Percentiles rank a stretch among this genome's conserved stretches.
Evolutionary conservation across 345 rosid genomes (phyloP).

Genomic region (Euclidium syriacum): DNA sequence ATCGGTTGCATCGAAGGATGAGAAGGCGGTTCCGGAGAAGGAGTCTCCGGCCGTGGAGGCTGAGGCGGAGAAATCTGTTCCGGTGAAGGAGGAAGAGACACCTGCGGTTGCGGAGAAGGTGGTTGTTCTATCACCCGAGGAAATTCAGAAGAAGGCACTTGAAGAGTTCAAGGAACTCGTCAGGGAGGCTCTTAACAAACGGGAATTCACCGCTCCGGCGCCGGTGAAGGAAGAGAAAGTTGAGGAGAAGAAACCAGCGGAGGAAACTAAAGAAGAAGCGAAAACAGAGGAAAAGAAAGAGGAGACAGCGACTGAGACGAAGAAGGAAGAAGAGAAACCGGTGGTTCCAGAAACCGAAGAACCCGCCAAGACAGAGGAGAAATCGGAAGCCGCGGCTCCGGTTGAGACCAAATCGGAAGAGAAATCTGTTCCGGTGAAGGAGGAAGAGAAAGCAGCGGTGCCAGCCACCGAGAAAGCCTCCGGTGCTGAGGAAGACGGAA

Average conservation of each 20-base stretch:
- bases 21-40: constrained; percentile 33
- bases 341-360: background rate
- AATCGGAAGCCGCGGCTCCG: background rate
- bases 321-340: constrained; percentile 11
- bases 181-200: constrained; percentile 50
- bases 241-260: constrained; percentile 23
- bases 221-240: constrained; percentile 24
- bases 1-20: constrained; percentile 23
- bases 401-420: constrained; percentile 18
- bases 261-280: constrained; percentile 20
- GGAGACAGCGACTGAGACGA: too few species aligned
- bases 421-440: background rate
- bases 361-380: constrained; percentile 7
- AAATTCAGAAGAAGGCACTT: constrained; percentile 48
- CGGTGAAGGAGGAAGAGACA: constrained; percentile 18
- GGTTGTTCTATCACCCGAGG: constrained; percentile 41
- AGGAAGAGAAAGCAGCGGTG: constrained; percentile 6
- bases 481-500: constrained; percentile 61
- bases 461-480: constrained; percentile 33
- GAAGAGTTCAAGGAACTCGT: constrained; percentile 55
- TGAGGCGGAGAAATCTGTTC: constrained; percentile 20
- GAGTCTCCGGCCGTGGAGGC: constrained; percentile 8
- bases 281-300: constrained; percentile 26
- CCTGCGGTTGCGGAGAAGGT: constrained; percentile 26
- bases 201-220: constrained; percentile 43